Evolutionary conservation across 305 asterid genomes (phyloP).

Genomic region (Fraxinus baroniana): DNA sequence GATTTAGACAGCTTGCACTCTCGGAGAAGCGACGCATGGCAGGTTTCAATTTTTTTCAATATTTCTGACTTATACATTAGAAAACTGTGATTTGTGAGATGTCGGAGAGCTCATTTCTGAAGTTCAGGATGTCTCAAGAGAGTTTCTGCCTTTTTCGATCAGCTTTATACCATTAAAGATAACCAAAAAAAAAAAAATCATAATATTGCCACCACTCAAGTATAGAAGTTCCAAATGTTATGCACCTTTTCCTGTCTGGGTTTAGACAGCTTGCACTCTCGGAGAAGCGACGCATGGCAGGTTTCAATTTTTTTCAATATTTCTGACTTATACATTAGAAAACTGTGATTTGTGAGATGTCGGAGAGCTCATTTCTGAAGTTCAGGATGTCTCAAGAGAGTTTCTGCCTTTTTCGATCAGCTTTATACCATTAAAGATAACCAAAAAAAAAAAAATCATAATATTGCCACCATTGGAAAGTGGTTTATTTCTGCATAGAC

Average conservation of each 20-base stretch:
- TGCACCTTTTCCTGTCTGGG: background rate
- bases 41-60: background rate
- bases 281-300: background rate
- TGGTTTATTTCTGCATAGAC: background rate
- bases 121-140: background rate
- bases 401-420: background rate
- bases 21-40: background rate
- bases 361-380: background rate
- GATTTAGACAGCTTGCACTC: background rate
- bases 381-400: background rate
- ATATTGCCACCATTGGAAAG: background rate
- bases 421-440: too few species aligned
- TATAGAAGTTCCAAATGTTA: too few species aligned
- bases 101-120: background rate
- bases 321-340: background rate
- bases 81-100: background rate
- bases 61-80: background rate
- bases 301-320: background rate
- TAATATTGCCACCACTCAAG: too few species aligned
- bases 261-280: background rate
- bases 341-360: background rate
- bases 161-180: too few species aligned
- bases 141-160: background rate
- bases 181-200: too few species aligned
- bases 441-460: background rate